Evolutionary conservation across 2,329 filamentous ascomycete genomes (phyloP), one percentile per base, ranked within the genome.

Genomic region (Ophiostoma triangulosporum): DNA sequence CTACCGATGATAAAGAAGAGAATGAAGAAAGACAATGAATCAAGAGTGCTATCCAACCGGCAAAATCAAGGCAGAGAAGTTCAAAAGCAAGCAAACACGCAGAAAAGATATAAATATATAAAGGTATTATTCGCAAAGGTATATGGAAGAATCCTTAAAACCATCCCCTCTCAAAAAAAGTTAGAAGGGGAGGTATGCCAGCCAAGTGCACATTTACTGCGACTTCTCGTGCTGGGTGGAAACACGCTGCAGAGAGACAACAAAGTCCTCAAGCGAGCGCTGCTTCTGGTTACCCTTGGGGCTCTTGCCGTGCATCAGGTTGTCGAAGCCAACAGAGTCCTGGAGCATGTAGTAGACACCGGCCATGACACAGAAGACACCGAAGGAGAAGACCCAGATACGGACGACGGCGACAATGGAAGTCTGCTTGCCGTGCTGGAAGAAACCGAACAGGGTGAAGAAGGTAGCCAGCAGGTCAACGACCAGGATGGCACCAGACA

Each of bases 181-280:
- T 38, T 29, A 26, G 38, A 29, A 36, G 26, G 31, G 27, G 46
- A 33, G 46, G 46, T 17, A 32, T 29, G 7, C 15, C 43, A 32
- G 15, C 26, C 17, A 31, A 45, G 35, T 12, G n/a, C 27, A 29
- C 46, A 48, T 51, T 71, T 84, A 90, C 70, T 81, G 75, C 61
- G 81, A 86, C 78, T 90, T 91, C 76, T 94, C 88, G 75, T 95
- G 88, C 73, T 93, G 86, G 57, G 86, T 93, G 53, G 88, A 91
- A 61, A 93, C 86, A 70, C 88, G 86, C 75, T 94, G 87, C 68
- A 94, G 77, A 57, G 86, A 89, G 65, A 94, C 86, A 68, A 93
- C 82, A 64, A 95, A 94, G 73, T 95, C 88, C 75, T 95, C 88
- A 59, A 91, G 77, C 46, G 83, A 87, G 62, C 87, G 78, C 73